A percentile compares a stretch with the other conserved stretches of the same genome.
Conservation (phyloP, 495 filamentous ascomycete genomes). For the Penicillium chermesinum region DNA sequence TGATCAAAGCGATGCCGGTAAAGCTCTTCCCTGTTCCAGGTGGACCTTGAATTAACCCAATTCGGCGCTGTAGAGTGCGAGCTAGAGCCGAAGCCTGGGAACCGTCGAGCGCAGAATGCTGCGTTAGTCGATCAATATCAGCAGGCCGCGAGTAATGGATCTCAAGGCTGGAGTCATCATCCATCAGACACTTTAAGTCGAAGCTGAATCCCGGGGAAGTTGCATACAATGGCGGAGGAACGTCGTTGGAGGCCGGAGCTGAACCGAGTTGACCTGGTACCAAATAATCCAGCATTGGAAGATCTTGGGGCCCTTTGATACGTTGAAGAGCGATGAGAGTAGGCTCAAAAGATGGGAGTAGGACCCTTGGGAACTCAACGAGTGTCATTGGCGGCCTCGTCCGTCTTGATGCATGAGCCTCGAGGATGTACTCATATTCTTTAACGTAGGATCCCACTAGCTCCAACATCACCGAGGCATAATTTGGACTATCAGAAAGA, state of each 20-base stretch:
- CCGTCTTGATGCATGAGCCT: neutral
- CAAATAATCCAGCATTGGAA: constrained; percentile 2
- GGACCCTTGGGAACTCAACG: constrained; percentile 5
- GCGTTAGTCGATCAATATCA: constrained; percentile 35
- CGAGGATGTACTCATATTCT: neutral
- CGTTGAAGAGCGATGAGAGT: constrained; percentile 1
- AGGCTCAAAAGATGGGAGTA: constrained; percentile 2
- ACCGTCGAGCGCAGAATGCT: constrained; percentile 49
- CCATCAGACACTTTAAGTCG: constrained; percentile 44
- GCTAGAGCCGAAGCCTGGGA: constrained; percentile 55
- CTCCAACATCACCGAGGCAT: neutral
- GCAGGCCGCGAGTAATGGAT: constrained; percentile 31
- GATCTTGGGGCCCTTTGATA: neutral
- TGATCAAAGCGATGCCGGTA: constrained; percentile 4
- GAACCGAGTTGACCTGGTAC: neutral
- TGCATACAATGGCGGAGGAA: constrained; percentile 51
- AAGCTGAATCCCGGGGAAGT: constrained; percentile 46
- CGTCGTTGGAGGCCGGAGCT: neutral
- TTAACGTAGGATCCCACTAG: neutral
- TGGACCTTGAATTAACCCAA: constrained; percentile 25
- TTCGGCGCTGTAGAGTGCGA: constrained; percentile 45
- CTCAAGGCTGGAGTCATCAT: constrained; percentile 25
- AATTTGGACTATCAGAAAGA: neutral
- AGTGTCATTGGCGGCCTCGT: neutral
- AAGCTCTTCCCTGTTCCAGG: constrained; percentile 12